phyloP scores from a whole-genome alignment of 345 rosid genomes.

The Nasturtium officinale region DNA sequence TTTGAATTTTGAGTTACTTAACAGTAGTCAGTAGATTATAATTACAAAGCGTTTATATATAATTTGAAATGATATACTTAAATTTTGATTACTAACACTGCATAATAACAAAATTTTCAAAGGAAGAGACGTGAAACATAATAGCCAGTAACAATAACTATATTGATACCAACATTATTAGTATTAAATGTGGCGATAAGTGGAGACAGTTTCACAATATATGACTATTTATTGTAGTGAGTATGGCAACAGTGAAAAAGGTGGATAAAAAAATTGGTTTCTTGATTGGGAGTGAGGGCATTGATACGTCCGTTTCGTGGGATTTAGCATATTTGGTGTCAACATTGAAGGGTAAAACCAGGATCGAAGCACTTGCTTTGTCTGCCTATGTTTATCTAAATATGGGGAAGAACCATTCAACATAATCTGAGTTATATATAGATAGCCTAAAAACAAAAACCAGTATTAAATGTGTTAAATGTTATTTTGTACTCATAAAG shows the following conservation, averaged over 20 bases:
- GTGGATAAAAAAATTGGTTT: slow-evolving; percentile 3
- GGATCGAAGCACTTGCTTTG: slow-evolving; percentile 42
- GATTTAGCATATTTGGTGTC: slow-evolving; percentile 40
- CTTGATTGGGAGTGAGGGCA: slow-evolving; percentile 27
- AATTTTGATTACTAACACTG: not conserved
- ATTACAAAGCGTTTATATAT: not conserved
- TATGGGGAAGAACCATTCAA: slow-evolving; percentile 35
- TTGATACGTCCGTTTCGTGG: slow-evolving; percentile 38
- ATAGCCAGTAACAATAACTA: not conserved
- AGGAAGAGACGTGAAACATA: not conserved
- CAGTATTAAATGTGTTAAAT: slow-evolving; percentile 26
- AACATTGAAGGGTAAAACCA: slow-evolving; percentile 30
- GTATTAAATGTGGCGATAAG: not conserved
- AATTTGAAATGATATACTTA: not conserved
- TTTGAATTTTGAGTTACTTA: not conserved
- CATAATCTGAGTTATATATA: slow-evolving; percentile 2
- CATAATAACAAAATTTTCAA: not conserved
- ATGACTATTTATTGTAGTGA: slow-evolving; percentile 28
- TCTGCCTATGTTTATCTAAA: slow-evolving; percentile 38
- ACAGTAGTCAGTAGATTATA: not conserved
- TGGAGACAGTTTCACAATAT: slow-evolving; percentile 19
- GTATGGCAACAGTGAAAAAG: slow-evolving; percentile 37
- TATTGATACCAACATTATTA: not conserved
- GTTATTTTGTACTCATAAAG: slow-evolving; percentile 41
- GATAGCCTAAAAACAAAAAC: not conserved